phyloP scores from a whole-genome alignment of 768 basidiomycete genomes.

The Saitozyma sp. region DNA sequence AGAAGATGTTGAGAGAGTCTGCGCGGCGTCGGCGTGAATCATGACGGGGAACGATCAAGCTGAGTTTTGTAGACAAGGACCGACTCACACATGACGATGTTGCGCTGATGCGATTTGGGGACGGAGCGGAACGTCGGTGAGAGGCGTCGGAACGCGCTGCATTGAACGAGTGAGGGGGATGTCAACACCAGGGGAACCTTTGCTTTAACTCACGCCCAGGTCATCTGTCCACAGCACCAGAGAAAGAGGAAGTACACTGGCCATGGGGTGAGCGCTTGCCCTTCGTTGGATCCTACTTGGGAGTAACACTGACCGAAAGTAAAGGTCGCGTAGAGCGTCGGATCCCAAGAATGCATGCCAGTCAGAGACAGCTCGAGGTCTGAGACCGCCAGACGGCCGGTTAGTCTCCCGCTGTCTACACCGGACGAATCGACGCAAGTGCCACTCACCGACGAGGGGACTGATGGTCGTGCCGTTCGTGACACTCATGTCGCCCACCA shows the following conservation, averaged over 20 bases:
- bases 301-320: slow-evolving; percentile 22
- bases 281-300: too few relatives aligned
- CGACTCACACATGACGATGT: slow-evolving; percentile 36
- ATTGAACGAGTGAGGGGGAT: too few relatives aligned
- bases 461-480: slow-evolving; percentile 8
- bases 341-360: slow-evolving; percentile 34
- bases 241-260: too few relatives aligned
- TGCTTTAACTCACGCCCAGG: too few relatives aligned
- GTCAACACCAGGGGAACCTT: too few relatives aligned
- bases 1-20: slow-evolving; percentile 35
- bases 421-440: too few relatives aligned
- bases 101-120: slow-evolving; percentile 24
- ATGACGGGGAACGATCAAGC: not conserved
- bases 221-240: too few relatives aligned
- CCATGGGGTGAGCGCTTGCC: too few relatives aligned
- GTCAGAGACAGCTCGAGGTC: slow-evolving; percentile 26
- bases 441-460: slow-evolving; percentile 22
- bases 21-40: too few relatives aligned
- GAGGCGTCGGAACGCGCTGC: slow-evolving; percentile 7
- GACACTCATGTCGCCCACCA: slow-evolving; percentile 17
- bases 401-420: not conserved
- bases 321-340: slow-evolving; percentile 29
- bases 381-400: not conserved
- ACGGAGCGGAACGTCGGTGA: slow-evolving; percentile 12
- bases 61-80: not conserved